These are phyloP conservation scores for Yarrowia sp. DNA, from an alignment of 805 yeast genomes.

Conservation along the genomic window DNA sequence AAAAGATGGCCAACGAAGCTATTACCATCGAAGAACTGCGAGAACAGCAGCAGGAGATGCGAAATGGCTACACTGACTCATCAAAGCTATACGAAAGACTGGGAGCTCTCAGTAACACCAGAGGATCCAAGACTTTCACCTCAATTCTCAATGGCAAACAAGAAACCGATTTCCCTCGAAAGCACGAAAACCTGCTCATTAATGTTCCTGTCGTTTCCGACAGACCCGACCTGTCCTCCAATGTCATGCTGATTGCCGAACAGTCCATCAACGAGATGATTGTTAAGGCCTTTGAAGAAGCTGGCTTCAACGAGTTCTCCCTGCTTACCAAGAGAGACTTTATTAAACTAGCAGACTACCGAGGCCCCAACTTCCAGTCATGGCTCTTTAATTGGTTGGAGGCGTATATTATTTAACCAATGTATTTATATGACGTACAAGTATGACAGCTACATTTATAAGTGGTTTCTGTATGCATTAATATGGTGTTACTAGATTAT, in stretches of 20 bases:
- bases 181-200: constrained; percentile 26
- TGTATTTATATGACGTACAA: constrained; percentile 8
- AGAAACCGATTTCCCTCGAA: constrained; percentile 17
- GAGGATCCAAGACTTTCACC: not conserved
- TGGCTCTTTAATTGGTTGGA: constrained; percentile 38
- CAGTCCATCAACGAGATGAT: constrained; percentile 34
- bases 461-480: not conserved
- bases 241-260: constrained; percentile 31
- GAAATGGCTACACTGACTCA: constrained; percentile 19
- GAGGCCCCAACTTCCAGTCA: constrained; percentile 6
- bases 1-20: constrained; percentile 37
- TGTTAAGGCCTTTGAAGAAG: constrained; percentile 18
- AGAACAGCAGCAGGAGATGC: constrained; percentile 26
- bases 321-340: constrained; percentile 16
- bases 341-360: constrained; percentile 15
- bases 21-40: constrained; percentile 23
- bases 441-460: not conserved
- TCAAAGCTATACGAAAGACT: constrained; percentile 24
- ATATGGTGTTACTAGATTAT: no score
- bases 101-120: constrained; percentile 7
- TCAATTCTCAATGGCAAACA: not conserved
- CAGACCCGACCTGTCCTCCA: constrained; percentile 6
- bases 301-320: constrained; percentile 28
- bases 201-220: constrained; percentile 30
- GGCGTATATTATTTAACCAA: constrained; percentile 30